A percentile compares a stretch with the other conserved stretches of the same genome.
phyloP scores from a whole-genome alignment of 805 yeast genomes.

The Pichia paraexigua region DNA sequence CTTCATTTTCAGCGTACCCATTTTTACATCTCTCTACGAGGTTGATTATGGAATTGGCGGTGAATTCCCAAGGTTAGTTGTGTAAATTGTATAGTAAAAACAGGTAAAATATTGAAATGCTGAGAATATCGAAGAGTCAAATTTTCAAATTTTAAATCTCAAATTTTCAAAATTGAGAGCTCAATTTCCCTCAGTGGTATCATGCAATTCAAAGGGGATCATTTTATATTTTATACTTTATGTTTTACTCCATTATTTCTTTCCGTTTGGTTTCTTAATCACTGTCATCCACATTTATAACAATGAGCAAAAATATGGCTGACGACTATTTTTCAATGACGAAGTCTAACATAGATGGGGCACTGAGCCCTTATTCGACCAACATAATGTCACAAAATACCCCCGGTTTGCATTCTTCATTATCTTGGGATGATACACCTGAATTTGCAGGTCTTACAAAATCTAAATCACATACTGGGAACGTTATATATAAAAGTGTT shows the following conservation, averaged over 20 bases:
- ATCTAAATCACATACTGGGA: slow-evolving; percentile 22
- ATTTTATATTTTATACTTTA: too few species aligned
- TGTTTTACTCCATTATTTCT: too few species aligned
- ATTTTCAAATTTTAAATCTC: too few species aligned
- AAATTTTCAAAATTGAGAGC: too few species aligned
- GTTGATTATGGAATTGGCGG: slow-evolving; percentile 93
- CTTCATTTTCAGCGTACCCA: slow-evolving; percentile 93
- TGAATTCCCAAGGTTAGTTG: slow-evolving; percentile 58
- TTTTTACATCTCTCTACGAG: slow-evolving; percentile 87
- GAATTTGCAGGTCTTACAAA: slow-evolving; percentile 13
- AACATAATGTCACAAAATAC: not conserved
- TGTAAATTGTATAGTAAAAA: not conserved
- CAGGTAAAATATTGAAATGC: too few species aligned
- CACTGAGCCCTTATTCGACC: slow-evolving; percentile 1
- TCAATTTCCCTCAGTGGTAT: too few species aligned
- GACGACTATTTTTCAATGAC: slow-evolving; percentile 7
- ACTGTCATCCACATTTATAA: not conserved
- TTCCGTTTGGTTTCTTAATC: too few species aligned
- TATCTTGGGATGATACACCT: slow-evolving; percentile 9
- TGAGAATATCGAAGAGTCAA: too few species aligned
- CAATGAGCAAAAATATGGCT: slow-evolving; percentile 2
- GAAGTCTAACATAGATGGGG: not conserved
- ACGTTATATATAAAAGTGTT: slow-evolving; percentile 6
- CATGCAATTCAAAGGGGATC: not conserved
- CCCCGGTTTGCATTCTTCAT: not conserved